Evolutionary conservation across 2,329 filamentous ascomycete genomes (phyloP).

Genomic region (Xylariaceae sp.): DNA sequence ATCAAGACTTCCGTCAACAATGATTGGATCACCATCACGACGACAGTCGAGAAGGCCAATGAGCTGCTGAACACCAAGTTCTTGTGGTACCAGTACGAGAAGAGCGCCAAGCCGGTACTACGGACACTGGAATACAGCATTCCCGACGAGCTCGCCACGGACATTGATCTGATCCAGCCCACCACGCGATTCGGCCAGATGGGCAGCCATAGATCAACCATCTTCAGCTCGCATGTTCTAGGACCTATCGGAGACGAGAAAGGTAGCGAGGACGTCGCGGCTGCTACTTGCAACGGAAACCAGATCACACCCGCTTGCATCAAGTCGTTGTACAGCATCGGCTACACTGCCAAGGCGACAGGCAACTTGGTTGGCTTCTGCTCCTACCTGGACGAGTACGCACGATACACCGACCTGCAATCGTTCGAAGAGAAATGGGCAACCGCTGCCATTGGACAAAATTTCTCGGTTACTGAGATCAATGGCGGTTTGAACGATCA

Average conservation of each 20-base stretch:
- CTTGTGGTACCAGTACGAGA: conserved; percentile 38
- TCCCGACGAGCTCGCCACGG: conserved; percentile 33
- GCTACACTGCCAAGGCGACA: conserved; percentile 51
- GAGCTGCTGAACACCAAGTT: conserved; percentile 46
- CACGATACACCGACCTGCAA: conserved; percentile 51
- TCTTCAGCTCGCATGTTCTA: conserved; percentile 27
- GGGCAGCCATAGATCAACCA: conserved; percentile 30
- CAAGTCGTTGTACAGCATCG: conserved; percentile 41
- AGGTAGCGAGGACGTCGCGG: conserved; percentile 10
- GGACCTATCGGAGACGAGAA: conserved; percentile 20
- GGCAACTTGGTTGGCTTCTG: conserved; percentile 60
- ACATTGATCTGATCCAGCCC: conserved; percentile 47
- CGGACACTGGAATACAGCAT: conserved; percentile 34
- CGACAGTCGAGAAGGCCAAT: conserved; percentile 39
- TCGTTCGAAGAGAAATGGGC: conserved; percentile 53
- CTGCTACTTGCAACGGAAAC: conserved; percentile 34
- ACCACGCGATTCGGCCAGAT: conserved; percentile 47
- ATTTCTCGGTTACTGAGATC: conserved; percentile 55
- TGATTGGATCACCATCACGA: conserved; percentile 40
- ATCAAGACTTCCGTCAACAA: conserved; percentile 34
- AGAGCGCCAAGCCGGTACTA: conserved; percentile 37
- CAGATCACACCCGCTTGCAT: conserved; percentile 43
- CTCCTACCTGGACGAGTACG: conserved; percentile 46
- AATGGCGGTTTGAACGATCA: conserved; percentile 53
- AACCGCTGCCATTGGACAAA: conserved; percentile 46